These are phyloP conservation scores for Geotrichum aggregatum DNA, from an alignment of 1,139 yeast genomes.

Conservation along the genomic window DNA sequence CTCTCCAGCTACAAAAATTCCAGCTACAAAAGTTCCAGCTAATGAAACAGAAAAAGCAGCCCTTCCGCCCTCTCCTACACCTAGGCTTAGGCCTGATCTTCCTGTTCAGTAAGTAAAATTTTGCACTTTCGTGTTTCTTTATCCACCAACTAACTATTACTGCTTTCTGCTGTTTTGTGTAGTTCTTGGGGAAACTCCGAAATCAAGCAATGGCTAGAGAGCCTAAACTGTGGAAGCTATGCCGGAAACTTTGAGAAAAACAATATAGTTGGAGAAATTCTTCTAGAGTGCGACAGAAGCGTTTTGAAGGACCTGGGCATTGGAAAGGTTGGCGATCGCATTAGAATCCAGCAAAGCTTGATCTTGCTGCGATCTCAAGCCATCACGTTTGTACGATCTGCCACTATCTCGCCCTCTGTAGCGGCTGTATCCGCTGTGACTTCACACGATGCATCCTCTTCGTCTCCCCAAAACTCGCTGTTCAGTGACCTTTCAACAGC, in stretches of 20 bases:
- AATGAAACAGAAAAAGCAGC: conserved; percentile 9
- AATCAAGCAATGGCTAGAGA: conserved; percentile 35
- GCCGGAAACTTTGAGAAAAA: conserved; percentile 35
- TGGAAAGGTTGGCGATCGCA: conserved; percentile 72
- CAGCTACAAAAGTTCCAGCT: conserved; percentile 6
- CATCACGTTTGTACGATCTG: conserved; percentile 12
- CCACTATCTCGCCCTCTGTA: no score
- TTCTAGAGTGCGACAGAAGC: conserved; percentile 60
- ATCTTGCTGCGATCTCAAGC: conserved; percentile 25
- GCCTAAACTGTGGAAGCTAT: conserved; percentile 31
- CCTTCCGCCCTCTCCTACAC: conserved; percentile 10
- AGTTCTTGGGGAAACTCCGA: conserved; percentile 19
- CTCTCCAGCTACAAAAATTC: no score
- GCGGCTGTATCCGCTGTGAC: no score
- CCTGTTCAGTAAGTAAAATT: conserved; percentile 9
- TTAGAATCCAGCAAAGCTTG: conserved; percentile 55
- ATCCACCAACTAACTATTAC: conserved; percentile 33
- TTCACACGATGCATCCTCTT: no score
- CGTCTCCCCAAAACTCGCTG: neutral
- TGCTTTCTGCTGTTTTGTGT: conserved; percentile 20
- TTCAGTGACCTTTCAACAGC: no score
- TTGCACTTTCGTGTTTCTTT: no score
- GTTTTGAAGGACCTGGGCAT: conserved; percentile 74
- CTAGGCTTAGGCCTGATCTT: conserved; percentile 9
- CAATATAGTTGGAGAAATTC: conserved; percentile 57